These are phyloP conservation scores for Penicillium chermesinum DNA, from an alignment of 495 filamentous ascomycete genomes.

Conservation along the genomic window DNA sequence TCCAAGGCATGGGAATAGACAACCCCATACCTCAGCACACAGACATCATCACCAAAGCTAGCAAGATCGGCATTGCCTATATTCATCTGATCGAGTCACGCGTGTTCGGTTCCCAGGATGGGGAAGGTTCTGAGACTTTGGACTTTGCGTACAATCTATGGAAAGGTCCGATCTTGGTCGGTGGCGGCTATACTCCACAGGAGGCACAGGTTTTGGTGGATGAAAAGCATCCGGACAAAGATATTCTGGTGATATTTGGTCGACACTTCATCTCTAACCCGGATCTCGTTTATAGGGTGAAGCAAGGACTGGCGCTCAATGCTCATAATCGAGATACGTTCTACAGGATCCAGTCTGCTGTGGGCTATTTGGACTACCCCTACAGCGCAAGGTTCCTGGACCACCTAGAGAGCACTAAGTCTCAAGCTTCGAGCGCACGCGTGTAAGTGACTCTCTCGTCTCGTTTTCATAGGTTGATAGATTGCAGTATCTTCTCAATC, in stretches of 20 bases:
- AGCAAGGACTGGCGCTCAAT: constrained; percentile 24
- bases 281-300: constrained; percentile 60
- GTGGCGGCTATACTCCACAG: constrained; percentile 52
- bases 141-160: constrained; percentile 42
- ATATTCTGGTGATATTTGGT: constrained; percentile 56
- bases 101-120: constrained; percentile 41
- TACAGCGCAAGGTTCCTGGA: no score
- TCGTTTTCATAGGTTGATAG: no score
- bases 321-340: neutral
- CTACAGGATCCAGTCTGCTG: neutral
- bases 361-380: neutral
- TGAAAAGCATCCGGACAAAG: constrained; percentile 45
- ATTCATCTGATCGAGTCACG: constrained; percentile 59
- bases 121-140: constrained; percentile 40
- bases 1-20: constrained; percentile 65
- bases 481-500: no score
- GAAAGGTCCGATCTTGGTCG: constrained; percentile 52
- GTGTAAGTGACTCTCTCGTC: no score
- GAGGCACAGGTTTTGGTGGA: constrained; percentile 49
- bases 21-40: constrained; percentile 60
- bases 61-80: constrained; percentile 57
- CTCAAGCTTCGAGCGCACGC: no score
- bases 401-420: no score
- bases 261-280: constrained; percentile 65
- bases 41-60: constrained; percentile 49